These are phyloP conservation scores for Sporisorium graminicola DNA, from an alignment of 1,284 basidiomycete genomes.

Conservation along the genomic window DNA sequence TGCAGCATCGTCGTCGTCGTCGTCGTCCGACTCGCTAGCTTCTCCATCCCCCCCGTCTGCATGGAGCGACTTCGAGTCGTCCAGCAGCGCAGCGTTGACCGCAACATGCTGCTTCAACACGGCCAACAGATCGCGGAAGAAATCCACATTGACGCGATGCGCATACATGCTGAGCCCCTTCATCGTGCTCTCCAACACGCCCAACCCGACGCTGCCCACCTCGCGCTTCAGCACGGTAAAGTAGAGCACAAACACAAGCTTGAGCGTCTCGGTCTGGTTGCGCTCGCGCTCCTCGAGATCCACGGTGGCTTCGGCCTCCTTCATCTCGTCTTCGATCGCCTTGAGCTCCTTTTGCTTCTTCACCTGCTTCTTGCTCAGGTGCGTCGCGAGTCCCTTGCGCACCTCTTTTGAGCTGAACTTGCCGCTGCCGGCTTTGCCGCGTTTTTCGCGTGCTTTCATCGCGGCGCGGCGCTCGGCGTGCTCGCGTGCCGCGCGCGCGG, in stretches of 20 bases:
- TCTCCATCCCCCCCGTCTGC: too few species aligned
- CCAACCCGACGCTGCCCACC: constrained; percentile 74
- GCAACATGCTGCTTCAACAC: constrained; percentile 84
- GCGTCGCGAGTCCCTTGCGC: constrained; percentile 61
- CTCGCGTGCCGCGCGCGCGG: constrained; percentile 73
- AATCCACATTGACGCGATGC: constrained; percentile 97
- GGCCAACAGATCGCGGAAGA: constrained; percentile 93
- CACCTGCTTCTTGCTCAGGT: constrained; percentile 65
- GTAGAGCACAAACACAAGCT: constrained; percentile 96
- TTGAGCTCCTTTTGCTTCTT: constrained; percentile 62
- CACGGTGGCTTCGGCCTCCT: constrained; percentile 86
- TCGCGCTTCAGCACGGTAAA: constrained; percentile 94
- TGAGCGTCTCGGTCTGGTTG: constrained; percentile 97
- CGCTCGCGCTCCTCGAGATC: constrained; percentile 89
- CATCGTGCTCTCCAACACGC: constrained; percentile 87
- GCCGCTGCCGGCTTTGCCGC: constrained; percentile 32
- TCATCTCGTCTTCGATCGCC: constrained; percentile 67
- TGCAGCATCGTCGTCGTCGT: background rate
- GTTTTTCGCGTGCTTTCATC: constrained; percentile 70
- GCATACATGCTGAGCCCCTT: constrained; percentile 93
- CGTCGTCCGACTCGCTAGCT: background rate
- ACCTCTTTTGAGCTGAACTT: constrained; percentile 56
- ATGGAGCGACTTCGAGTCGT: too few species aligned
- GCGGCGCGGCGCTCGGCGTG: constrained; percentile 64
- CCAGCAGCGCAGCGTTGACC: constrained; percentile 11